Evolutionary conservation across 352 stramenopile genomes (phyloP).

Genomic region (Phytophthora litchii): DNA sequence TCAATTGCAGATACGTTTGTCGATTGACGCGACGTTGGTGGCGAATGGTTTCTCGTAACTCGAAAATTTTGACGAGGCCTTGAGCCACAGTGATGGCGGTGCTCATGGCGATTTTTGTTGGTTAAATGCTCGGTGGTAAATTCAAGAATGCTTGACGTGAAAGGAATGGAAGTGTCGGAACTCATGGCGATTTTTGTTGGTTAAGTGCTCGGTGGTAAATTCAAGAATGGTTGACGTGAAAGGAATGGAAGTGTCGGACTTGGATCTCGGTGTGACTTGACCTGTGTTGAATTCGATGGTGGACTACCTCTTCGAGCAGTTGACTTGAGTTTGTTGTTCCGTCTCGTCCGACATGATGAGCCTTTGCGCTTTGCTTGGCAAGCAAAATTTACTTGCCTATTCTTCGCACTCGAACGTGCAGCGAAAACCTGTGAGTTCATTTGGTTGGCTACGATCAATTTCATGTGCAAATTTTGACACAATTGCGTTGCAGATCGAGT

Average conservation of each 20-base stretch:
- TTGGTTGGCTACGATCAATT: too few species aligned
- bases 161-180: neutral
- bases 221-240: conserved; percentile 12
- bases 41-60: conserved; percentile 31
- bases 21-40: conserved; percentile 30
- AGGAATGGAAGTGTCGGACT: neutral
- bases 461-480: too few species aligned
- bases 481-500: too few species aligned
- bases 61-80: conserved; percentile 28
- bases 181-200: conserved; percentile 13
- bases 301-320: neutral
- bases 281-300: too few species aligned
- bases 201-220: conserved; percentile 13
- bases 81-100: conserved; percentile 8
- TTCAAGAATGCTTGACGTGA: conserved; percentile 16
- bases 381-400: too few species aligned
- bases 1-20: conserved; percentile 28
- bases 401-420: too few species aligned
- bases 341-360: conserved; percentile 19
- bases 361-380: conserved; percentile 12
- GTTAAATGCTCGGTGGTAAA: conserved; percentile 8
- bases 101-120: conserved; percentile 15
- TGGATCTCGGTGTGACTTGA: too few species aligned
- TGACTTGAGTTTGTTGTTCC: conserved; percentile 9
- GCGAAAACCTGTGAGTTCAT: too few species aligned